These are phyloP conservation scores for Phialophora expanda DNA, from an alignment of 2,329 filamentous ascomycete genomes.

Conservation along the genomic window DNA sequence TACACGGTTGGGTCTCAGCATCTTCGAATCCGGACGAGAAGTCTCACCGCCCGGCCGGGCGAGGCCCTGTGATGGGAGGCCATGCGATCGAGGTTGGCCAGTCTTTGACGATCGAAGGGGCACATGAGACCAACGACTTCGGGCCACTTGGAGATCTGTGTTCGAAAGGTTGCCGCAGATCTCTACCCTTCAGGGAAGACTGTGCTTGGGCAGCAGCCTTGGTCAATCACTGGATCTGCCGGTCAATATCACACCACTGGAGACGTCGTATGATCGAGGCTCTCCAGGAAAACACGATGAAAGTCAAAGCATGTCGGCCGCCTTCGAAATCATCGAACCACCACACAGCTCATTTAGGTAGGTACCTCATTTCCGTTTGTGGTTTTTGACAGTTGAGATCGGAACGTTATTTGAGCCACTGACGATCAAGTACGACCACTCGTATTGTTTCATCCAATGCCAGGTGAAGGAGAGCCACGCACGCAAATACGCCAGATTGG, in stretches of 20 bases:
- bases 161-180: constrained; percentile 7
- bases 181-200: neutral
- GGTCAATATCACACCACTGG: constrained; percentile 1
- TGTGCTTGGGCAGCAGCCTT: constrained; percentile 7
- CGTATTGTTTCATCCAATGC: neutral
- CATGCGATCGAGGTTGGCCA: neutral
- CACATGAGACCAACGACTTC: neutral
- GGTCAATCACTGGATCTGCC: neutral
- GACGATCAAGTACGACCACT: neutral
- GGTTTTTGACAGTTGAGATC: neutral
- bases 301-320: neutral
- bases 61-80: neutral
- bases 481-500: neutral
- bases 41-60: constrained; percentile 4
- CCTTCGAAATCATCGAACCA: neutral
- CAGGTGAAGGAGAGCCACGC: neutral
- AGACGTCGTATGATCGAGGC: neutral
- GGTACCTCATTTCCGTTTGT: neutral
- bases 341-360: neutral
- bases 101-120: neutral
- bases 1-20: constrained; percentile 7
- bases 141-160: constrained; percentile 4
- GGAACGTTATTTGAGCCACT: neutral
- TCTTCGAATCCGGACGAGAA: constrained; percentile 3
- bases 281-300: neutral